Base-by-base conservation (phyloP, 2,329 filamentous ascomycete species). In the Beauveria varroae region DNA sequence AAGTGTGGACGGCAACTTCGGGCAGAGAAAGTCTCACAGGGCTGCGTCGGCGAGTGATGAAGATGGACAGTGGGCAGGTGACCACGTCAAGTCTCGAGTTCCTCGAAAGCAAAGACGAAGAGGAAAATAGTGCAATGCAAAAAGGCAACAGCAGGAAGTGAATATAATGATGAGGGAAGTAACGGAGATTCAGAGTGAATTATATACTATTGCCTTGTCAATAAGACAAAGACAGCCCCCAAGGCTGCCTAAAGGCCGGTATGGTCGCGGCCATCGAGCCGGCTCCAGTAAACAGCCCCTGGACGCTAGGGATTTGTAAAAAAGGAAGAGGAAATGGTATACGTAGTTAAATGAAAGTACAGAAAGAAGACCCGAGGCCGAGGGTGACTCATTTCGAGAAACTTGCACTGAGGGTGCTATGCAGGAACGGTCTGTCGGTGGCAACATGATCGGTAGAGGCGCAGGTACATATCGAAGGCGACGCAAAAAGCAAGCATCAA, bases 61-160 rank as follows among this genome's bases (percentile, higher is more conserved):
- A 43, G 41, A 50, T 61, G 58, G 30, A 22, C 10, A 22, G 18
- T 22, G 43, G 24, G 43, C 58, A 61, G 50, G 58, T 61, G 58
- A 61, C 50, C 57, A 60, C n/a, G 20, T 49, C 58, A 55, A 55
- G n/a, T 30, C 24, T 44, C 10, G 40, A 24, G 22, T 16, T 59
- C 12, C 5, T 20, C 0, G 40, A 34, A 12, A 9, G 34, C 10
- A 16, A 30, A 26, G 22, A 37, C 6, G 54, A 57, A n/a, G 22
- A 16, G 16, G 54, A 2, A 57, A 28, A 10, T 3, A 26, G 16
- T 26, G 40, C 9, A 20, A 20, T 8, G 41, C 12, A 24, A 12
- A 12, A 20, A 20, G 26, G 41, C 6, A 16, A 50, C 18, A 50
- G 28, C 7, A 14, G 22, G 18, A 18, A 6, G 40, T 4, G 16